Base-by-base conservation (phyloP, 345 rosid species). In the Eucalyptus marginata region DNA sequence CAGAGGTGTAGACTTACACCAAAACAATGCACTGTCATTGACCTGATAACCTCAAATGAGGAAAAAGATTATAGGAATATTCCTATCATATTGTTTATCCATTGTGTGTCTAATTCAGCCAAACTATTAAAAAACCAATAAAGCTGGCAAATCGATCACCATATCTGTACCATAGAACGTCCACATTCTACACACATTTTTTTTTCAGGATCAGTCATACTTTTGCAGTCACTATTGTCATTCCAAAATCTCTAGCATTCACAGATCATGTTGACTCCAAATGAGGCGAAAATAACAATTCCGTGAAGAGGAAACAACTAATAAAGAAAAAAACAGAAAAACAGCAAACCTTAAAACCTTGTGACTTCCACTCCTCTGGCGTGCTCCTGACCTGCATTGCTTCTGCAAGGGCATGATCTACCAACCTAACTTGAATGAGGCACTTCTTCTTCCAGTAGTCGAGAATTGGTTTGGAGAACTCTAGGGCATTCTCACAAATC, bases 221-320 rank as follows among this genome's bases (percentile, higher is more conserved):
- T 62, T 62, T 62, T 62, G n/a, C 33, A 13, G 71, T 62, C 68
- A 29, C 33, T 62, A 13, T 27, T 0, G 71, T 64, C 33, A 64
- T 64, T 64, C 66, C 71, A 64, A 29, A 64, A 29, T 29, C 71
- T 0, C 18, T 64, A 64, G 71, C 71, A 64, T 29, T 64, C 36
- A 29, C 71, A 64, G 18, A 64, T 64, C 71, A 13, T 64, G 71
- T 64, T 94, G 91, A 64, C 71, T 64, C 71, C 71, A n/a, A 64
- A 64, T 29, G 33, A 64, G 58, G 33, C 3, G 51, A 71, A 47
- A 46, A n/a, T 3, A 71, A 71, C 79, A 54, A 18, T 50, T 22
- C 24, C 2, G 1, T 10, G 29, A 87, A 62, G 11, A 54, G 59
- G 31, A 52, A 87, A 58, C 22, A 0, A 0, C 16, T 0, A 86